A percentile compares a stretch with the other conserved stretches of the same genome.
phyloP scores from a whole-genome alignment of 2,329 filamentous ascomycete species.

The Chaetomium globosum region DNA sequence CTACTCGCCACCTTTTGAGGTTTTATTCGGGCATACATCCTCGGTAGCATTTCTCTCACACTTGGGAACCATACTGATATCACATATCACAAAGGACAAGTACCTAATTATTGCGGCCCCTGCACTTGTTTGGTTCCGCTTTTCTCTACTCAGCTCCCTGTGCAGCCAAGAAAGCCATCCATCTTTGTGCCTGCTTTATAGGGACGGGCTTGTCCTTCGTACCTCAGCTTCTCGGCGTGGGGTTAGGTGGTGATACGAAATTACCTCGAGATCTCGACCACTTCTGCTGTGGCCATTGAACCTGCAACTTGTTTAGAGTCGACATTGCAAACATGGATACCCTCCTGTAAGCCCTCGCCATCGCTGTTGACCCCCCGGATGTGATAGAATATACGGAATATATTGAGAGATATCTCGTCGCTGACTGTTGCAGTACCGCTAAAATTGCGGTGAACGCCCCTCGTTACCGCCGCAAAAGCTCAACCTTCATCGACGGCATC shows the following conservation, averaged over 20 bases:
- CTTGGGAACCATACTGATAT: no score
- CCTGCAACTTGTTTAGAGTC: background rate
- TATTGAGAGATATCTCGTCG: background rate
- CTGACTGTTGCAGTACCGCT: conserved; percentile 65
- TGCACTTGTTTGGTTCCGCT: background rate
- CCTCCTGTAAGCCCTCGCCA: conserved; percentile 55
- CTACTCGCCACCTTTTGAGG: background rate
- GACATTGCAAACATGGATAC: conserved; percentile 56
- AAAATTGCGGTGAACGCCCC: conserved; percentile 90
- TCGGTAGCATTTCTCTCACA: background rate
- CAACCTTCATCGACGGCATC: conserved; percentile 95
- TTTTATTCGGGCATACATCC: background rate
- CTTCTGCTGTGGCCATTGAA: background rate
- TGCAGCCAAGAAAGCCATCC: background rate
- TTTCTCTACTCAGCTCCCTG: background rate
- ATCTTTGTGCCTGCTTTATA: background rate
- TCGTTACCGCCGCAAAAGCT: conserved; percentile 87
- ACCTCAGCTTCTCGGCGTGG: conserved; percentile 11
- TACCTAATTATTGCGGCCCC: background rate
- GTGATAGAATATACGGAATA: background rate
- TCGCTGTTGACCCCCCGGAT: background rate
- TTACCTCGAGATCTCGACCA: background rate
- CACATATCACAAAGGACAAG: background rate
- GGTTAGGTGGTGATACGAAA: conserved; percentile 10
- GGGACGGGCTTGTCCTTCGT: background rate